Evolutionary conservation across 345 rosid species (phyloP).

Genomic region (Xanthoceras sorbifolium): DNA sequence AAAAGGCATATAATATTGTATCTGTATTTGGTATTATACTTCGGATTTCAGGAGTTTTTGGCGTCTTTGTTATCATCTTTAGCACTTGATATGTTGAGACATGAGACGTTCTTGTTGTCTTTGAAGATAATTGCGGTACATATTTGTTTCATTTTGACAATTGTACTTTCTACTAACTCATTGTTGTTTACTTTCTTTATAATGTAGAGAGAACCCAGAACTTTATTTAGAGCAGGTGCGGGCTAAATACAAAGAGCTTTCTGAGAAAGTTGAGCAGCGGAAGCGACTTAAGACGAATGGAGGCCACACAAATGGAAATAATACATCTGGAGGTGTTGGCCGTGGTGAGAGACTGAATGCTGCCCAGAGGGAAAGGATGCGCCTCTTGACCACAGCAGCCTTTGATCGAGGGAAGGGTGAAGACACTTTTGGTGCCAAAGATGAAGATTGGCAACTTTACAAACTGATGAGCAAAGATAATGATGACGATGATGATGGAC

Average conservation of each 20-base stretch:
- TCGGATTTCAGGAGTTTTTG: too few relatives aligned
- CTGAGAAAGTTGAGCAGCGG: slow-evolving; percentile 79
- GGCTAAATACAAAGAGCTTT: slow-evolving; percentile 69
- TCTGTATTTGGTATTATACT: too few relatives aligned
- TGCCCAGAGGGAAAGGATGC: slow-evolving; percentile 96
- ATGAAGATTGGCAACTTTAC: slow-evolving; percentile 98
- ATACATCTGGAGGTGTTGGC: slow-evolving; percentile 70
- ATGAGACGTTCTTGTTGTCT: not conserved
- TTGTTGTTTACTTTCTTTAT: slow-evolving; percentile 19
- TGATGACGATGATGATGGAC: slow-evolving; percentile 73
- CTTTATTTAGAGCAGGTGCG: slow-evolving; percentile 77
- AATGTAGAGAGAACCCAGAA: slow-evolving; percentile 78
- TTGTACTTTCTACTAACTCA: not conserved
- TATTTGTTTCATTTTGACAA: not conserved
- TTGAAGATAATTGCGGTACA: not conserved
- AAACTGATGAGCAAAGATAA: slow-evolving; percentile 89
- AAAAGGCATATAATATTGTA: not conserved
- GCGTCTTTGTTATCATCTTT: not conserved
- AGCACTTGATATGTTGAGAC: not conserved
- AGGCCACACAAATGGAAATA: slow-evolving; percentile 66
- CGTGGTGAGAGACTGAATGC: slow-evolving; percentile 97
- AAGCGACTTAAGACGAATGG: slow-evolving; percentile 89
- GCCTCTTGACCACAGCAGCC: slow-evolving; percentile 91
- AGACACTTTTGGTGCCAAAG: slow-evolving; percentile 87
- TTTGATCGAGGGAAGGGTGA: slow-evolving; percentile 97